Evolutionary conservation across 2,329 filamentous ascomycete species (phyloP).

Genomic region (Alternaria sp.): DNA sequence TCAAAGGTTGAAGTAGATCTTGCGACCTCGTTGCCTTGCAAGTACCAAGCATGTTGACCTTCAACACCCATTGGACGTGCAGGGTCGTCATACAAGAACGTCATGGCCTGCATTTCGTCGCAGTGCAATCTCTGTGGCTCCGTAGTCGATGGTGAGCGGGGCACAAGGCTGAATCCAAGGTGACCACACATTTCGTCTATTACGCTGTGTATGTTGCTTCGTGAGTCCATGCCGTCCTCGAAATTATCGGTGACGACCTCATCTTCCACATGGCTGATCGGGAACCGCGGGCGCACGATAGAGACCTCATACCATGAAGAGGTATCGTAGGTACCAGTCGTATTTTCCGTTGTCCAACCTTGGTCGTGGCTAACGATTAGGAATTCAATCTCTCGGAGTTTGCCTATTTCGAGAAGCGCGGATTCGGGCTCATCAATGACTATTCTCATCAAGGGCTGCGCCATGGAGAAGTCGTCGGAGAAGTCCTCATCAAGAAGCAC

Average conservation of each 20-base stretch:
- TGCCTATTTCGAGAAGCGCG: slow-evolving; percentile 5
- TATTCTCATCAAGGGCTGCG: slow-evolving; percentile 16
- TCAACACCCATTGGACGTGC: slow-evolving; percentile 12
- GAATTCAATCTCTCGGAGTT: slow-evolving; percentile 29
- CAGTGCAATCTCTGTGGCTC: slow-evolving; percentile 24
- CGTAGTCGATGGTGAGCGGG: slow-evolving; percentile 11
- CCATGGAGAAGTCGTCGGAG: slow-evolving; percentile 16
- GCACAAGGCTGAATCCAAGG: slow-evolving; percentile 9
- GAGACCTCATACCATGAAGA: slow-evolving; percentile 38
- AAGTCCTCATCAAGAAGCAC: slow-evolving; percentile 17
- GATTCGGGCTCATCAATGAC: background rate
- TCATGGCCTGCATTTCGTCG: slow-evolving; percentile 21
- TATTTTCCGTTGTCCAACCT: slow-evolving; percentile 31
- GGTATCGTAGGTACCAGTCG: slow-evolving; percentile 22
- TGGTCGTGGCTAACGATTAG: slow-evolving; percentile 33
- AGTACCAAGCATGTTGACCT: slow-evolving; percentile 30
- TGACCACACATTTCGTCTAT: background rate
- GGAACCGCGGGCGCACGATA: slow-evolving; percentile 6
- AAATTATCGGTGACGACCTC: background rate
- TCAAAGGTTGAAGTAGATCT: slow-evolving; percentile 23
- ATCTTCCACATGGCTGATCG: background rate
- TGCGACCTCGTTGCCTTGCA: slow-evolving; percentile 33
- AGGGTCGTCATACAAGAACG: background rate
- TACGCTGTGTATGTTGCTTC: slow-evolving; percentile 1
- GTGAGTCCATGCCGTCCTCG: background rate